Evolutionary conservation across 2,329 filamentous ascomycete species (phyloP).

Genomic region (Decorospora gaudefroyi): DNA sequence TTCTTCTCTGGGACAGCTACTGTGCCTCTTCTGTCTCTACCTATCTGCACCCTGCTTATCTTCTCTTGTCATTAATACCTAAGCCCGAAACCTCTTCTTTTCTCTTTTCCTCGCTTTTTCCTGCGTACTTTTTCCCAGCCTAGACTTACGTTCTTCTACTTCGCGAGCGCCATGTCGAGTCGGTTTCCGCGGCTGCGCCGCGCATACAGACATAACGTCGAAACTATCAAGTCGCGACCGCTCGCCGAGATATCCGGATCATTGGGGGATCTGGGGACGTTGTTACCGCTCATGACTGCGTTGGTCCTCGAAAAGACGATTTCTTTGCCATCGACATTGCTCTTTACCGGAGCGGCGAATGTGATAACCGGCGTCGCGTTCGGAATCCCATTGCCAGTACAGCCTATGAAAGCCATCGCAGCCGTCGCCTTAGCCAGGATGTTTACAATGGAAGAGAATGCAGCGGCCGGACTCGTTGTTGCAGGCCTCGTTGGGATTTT

Average conservation of each 20-base stretch:
- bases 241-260: constrained; percentile 84
- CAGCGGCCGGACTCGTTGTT: constrained; percentile 84
- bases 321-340: constrained; percentile 78
- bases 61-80: neutral
- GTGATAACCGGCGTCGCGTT: constrained; percentile 80
- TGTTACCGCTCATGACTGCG: constrained; percentile 86
- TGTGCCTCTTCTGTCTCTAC: neutral
- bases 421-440: constrained; percentile 78
- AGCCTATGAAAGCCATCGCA: constrained; percentile 89
- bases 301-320: constrained; percentile 78
- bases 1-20: neutral
- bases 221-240: constrained; percentile 60
- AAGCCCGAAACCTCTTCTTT: neutral
- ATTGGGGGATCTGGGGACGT: constrained; percentile 84
- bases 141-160: neutral
- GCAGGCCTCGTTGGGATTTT: constrained; percentile 73
- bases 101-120: neutral
- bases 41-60: neutral
- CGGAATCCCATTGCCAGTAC: constrained; percentile 86
- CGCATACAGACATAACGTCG: constrained; percentile 56
- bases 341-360: constrained; percentile 88
- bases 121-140: neutral
- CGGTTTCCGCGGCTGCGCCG: constrained; percentile 38
- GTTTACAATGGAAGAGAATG: constrained; percentile 70
- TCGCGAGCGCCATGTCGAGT: constrained; percentile 27